Percentiles rank a stretch among this genome's conserved stretches.
phyloP scores from a whole-genome alignment of 352 stramenopile species.

The Phytophthora pinifolia region DNA sequence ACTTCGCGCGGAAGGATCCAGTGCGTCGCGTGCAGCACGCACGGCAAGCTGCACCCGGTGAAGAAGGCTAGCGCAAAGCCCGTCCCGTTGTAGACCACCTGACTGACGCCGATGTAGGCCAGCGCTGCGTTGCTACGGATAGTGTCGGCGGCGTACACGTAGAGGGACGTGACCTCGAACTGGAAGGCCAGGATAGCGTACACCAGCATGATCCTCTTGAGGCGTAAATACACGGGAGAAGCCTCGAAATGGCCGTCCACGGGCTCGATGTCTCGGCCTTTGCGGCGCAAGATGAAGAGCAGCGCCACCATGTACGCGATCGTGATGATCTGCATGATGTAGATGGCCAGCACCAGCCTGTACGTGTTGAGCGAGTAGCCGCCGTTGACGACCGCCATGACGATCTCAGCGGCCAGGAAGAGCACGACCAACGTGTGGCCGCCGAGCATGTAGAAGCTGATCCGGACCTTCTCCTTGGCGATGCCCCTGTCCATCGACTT shows the following conservation, averaged over 20 bases:
- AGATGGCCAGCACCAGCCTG: conserved; percentile 28
- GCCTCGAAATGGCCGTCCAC: conserved; percentile 41
- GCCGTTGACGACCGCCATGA: conserved; percentile 13
- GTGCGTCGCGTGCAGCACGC: conserved; percentile 11
- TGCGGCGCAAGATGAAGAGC: conserved; percentile 24
- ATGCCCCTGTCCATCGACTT: conserved; percentile 51
- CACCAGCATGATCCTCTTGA: conserved; percentile 50
- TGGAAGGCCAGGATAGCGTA: conserved; percentile 48
- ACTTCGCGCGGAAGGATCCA: conserved; percentile 27
- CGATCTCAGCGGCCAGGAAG: conserved; percentile 21
- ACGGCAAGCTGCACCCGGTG: conserved; percentile 26
- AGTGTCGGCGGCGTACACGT: conserved; percentile 12
- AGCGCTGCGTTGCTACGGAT: conserved; percentile 3
- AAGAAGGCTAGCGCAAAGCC: conserved; percentile 23
- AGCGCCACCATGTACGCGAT: conserved; percentile 32
- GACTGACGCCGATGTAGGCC: conserved; percentile 25
- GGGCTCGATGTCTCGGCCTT: conserved; percentile 40
- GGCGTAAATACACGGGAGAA: conserved; percentile 43
- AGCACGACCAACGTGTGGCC: conserved; percentile 17
- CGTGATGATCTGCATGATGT: conserved; percentile 34
- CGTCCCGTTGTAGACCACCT: conserved; percentile 29
- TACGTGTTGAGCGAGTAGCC: conserved; percentile 31
- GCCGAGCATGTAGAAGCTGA: conserved; percentile 23
- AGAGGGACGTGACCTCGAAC: conserved; percentile 39
- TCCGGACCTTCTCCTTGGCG: conserved; percentile 31